phyloP scores from a whole-genome alignment of 768 basidiomycete genomes.

The Melanogaster broomeanus region DNA sequence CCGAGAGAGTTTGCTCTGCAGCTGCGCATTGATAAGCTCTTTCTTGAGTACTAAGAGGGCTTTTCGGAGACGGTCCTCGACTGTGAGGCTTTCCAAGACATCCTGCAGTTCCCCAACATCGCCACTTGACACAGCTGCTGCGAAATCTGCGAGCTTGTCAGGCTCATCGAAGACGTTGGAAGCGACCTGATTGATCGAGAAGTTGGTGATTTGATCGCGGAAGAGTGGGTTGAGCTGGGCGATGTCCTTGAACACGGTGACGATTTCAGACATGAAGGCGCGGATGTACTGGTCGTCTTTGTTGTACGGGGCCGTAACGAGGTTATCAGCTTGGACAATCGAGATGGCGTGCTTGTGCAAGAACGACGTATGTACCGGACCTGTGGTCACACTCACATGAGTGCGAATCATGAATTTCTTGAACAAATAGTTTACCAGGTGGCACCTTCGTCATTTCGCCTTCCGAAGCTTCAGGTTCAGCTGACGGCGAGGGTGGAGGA shows the following conservation, averaged over 20 bases:
- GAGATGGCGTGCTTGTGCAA: conserved; percentile 81
- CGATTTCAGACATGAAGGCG: conserved; percentile 95
- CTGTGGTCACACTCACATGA: conserved; percentile 29
- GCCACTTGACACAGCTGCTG: conserved; percentile 93
- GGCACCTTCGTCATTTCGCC: conserved; percentile 24
- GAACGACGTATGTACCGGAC: conserved; percentile 81
- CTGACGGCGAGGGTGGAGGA: conserved; percentile 33
- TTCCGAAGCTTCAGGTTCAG: conserved; percentile 25
- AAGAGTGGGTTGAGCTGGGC: conserved; percentile 96
- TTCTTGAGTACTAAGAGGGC: conserved; percentile 94
- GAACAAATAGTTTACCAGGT: conserved; percentile 19
- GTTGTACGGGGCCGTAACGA: conserved; percentile 78
- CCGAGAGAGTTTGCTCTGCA: conserved; percentile 88
- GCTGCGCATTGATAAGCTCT: conserved; percentile 94
- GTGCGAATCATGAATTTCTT: background rate
- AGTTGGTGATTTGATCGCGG: conserved; percentile 97
- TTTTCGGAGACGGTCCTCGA: conserved; percentile 89
- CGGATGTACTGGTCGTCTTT: conserved; percentile 95
- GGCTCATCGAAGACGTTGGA: conserved; percentile 97
- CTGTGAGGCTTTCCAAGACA: conserved; percentile 82
- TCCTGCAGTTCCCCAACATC: conserved; percentile 91
- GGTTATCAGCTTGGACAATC: conserved; percentile 85
- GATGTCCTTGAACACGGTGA: conserved; percentile 98
- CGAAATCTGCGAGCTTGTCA: conserved; percentile 95
- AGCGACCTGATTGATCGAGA: conserved; percentile 90